Evolutionary conservation across 768 basidiomycete species (phyloP), one percentile per base, ranked within the genome.

Genomic region (Scleroderma bovista): DNA sequence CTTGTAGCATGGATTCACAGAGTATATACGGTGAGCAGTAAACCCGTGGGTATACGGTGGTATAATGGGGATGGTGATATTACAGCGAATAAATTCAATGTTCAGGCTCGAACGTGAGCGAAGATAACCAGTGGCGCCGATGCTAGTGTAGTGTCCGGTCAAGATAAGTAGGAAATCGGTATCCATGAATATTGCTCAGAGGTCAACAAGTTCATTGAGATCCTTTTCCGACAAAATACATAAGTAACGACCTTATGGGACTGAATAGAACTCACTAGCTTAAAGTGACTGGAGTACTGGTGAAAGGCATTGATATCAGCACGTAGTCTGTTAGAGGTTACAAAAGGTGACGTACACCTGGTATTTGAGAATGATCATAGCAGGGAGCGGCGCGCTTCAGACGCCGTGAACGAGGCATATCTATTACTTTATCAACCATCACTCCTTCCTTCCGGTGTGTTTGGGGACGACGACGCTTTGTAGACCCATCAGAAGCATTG

Each of bases 271-370:
- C 58, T 52, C 22, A 65, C 62, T 19, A 64, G 40, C 37, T 44
- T 59, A 37, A 48, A 57, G 29, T 60, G 62, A 23, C 63, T 64
- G 8, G 63, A 51, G 20, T 55, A 65, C 62, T 64, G 44, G 26
- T 29, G 9, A 29, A 45, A 23, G 23, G 16, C 11, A 19, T 7
- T 11, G 6, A 8, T 8, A n/a, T 50, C 12, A 56, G 12, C 32
- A 24, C 39, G 12, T 7, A 24, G 29, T 40, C 4, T 29, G 26
- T 29, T 17, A 20, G 36, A 8, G 6, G 44, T 6, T 20, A 17
- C 22, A 31, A 22, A 6, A 7, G 3, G 32, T 4, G 29, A 50
- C 62, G 34, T 40, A 56, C 60, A 33, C 51, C 44, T 15, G 62
- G 63, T 24, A 40, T 34, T 44, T 64, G 60, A 43, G 26, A 5